Conservation (phyloP, 1,284 basidiomycete species). For the Sporisorium graminicola region DNA sequence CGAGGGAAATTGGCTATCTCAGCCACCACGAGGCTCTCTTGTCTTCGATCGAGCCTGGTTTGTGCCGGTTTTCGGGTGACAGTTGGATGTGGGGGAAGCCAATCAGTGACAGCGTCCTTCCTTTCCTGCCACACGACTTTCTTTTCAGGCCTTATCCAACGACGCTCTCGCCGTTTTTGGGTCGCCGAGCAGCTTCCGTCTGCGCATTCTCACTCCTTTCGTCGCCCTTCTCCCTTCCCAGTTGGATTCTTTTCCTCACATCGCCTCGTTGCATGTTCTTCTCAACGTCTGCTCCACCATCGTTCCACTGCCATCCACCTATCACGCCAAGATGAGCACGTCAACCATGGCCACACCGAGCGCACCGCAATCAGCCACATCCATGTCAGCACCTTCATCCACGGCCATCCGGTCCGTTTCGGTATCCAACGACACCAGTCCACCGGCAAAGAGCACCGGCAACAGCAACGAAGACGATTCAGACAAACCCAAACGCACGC, state of each 20-base stretch:
- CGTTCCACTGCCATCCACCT: not conserved
- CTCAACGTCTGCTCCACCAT: not conserved
- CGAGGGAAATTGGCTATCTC: too few species aligned
- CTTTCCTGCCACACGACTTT: too few species aligned
- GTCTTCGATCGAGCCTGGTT: too few species aligned
- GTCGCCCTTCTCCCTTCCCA: not conserved
- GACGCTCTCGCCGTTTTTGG: not conserved
- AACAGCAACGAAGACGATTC: constrained; percentile 21
- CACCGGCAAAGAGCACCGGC: constrained; percentile 30
- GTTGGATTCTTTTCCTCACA: constrained; percentile 6
- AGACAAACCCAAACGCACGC: constrained; percentile 32
- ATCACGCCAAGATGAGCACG: not conserved
- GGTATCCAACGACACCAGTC: constrained; percentile 12
- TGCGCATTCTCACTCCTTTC: not conserved
- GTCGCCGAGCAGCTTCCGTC: constrained; percentile 16
- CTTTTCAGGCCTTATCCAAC: not conserved
- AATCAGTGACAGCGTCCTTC: constrained; percentile 12
- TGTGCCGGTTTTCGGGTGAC: too few species aligned
- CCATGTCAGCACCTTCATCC: constrained; percentile 4
- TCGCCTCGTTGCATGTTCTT: not conserved
- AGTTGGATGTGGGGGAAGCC: not conserved
- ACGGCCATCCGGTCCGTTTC: constrained; percentile 1
- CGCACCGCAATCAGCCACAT: constrained; percentile 1
- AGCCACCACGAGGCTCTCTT: too few species aligned
- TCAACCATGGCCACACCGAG: not conserved